Conservation (phyloP, 371 early-diverging fungal species). For the Mortierella sp. region DNA sequence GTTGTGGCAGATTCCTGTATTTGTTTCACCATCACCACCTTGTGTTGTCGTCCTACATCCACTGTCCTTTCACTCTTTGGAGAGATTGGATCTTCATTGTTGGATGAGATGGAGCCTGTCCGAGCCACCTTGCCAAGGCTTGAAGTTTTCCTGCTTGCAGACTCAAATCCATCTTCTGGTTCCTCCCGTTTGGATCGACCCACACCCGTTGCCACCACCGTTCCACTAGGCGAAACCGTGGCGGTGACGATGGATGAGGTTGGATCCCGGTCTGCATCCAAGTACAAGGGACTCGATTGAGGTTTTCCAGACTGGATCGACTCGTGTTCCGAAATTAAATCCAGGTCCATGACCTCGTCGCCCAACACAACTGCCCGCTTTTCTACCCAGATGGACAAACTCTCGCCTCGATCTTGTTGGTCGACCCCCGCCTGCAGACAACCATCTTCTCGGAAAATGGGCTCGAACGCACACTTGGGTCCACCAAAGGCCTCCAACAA, state of each 20-base stretch:
- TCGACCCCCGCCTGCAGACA: slow-evolving; percentile 44
- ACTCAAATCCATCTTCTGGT: slow-evolving; percentile 31
- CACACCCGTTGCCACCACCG: too few species aligned
- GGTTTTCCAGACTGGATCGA: slow-evolving; percentile 24
- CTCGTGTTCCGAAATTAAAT: slow-evolving; percentile 36
- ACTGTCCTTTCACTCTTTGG: background rate
- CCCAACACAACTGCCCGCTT: slow-evolving; percentile 44
- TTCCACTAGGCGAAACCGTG: background rate
- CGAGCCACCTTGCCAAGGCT: background rate
- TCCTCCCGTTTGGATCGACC: slow-evolving; percentile 44
- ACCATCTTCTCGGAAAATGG: slow-evolving; percentile 46
- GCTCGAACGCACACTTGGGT: slow-evolving; percentile 18
- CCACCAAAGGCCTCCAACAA: slow-evolving; percentile 32
- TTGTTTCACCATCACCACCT: slow-evolving; percentile 8
- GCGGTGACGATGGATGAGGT: background rate
- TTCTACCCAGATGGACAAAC: slow-evolving; percentile 50
- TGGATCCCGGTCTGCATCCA: slow-evolving; percentile 8
- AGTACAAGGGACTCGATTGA: too few species aligned
- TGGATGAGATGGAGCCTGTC: background rate
- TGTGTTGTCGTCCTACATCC: slow-evolving; percentile 10
- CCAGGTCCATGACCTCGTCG: slow-evolving; percentile 40
- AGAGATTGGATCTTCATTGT: background rate
- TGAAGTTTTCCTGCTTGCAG: background rate
- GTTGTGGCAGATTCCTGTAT: background rate
- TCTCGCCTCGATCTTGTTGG: slow-evolving; percentile 30